Percentiles rank a stretch among this genome's conserved stretches.
These are phyloP conservation scores for bread wheat (Triticum aestivum) DNA, from an alignment of 176 grass and related monocot species.

Conservation along the genomic window IWGSC_CS_RefSeq_v2.1 NC_057795.1:584641689-584642188, in stretches of 20 bases:
- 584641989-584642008: neutral
- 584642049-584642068: neutral
- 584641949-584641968: no score
- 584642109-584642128: neutral
- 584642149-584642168: neutral
- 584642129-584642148: neutral
- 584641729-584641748: no score
- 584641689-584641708: conserved; percentile 90
- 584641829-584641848: no score
- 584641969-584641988: neutral
- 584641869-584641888: no score
- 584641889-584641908: no score
- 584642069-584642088: neutral
- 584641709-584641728: conserved; percentile 39
- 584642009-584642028: neutral
- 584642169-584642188: neutral
- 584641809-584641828: no score
- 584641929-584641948: no score
- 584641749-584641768: no score
- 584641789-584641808: no score
- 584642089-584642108: neutral
- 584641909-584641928: no score
- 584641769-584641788: no score
- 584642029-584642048: neutral
- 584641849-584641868: no score